Percentiles rank a stretch among this genome's conserved stretches.
phyloP scores from a whole-genome alignment of 805 yeast species.

The Candida peoriensis region DNA sequence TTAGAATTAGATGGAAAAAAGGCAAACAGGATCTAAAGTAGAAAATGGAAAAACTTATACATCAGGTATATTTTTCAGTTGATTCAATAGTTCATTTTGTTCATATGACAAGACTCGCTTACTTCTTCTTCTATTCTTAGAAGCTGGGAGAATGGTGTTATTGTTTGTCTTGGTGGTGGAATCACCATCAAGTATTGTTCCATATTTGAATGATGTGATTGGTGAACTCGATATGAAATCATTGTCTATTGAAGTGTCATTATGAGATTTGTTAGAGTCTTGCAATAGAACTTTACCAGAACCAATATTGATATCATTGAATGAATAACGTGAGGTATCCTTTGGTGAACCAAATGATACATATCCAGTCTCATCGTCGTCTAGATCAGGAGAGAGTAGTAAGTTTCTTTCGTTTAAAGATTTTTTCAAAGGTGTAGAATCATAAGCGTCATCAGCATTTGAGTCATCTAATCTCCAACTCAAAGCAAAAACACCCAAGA shows the following conservation, averaged over 20 bases:
- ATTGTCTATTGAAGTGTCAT: too few relatives aligned
- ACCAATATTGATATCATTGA: background rate
- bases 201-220: conserved; percentile 14
- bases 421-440: background rate
- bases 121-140: conserved; percentile 11
- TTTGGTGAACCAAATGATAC: conserved; percentile 37
- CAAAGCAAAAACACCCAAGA: conserved; percentile 59
- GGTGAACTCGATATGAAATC: conserved; percentile 1
- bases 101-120: conserved; percentile 44
- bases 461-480: conserved; percentile 44
- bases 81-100: conserved; percentile 44
- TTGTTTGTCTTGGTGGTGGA: too few relatives aligned
- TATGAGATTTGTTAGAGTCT: too few relatives aligned
- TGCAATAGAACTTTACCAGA: background rate
- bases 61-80: conserved; percentile 29
- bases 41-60: background rate
- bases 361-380: conserved; percentile 23
- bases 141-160: too few relatives aligned
- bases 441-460: conserved; percentile 28
- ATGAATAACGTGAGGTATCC: background rate
- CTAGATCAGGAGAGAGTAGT: conserved; percentile 15
- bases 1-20: too few relatives aligned
- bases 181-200: conserved; percentile 10
- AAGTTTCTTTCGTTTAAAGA: conserved; percentile 8
- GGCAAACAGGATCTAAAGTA: too few relatives aligned